Evolutionary conservation across 208 protist genomes (phyloP), one percentile per base, ranked within the genome.

Genomic region (Trypanosoma congolense): DNA sequence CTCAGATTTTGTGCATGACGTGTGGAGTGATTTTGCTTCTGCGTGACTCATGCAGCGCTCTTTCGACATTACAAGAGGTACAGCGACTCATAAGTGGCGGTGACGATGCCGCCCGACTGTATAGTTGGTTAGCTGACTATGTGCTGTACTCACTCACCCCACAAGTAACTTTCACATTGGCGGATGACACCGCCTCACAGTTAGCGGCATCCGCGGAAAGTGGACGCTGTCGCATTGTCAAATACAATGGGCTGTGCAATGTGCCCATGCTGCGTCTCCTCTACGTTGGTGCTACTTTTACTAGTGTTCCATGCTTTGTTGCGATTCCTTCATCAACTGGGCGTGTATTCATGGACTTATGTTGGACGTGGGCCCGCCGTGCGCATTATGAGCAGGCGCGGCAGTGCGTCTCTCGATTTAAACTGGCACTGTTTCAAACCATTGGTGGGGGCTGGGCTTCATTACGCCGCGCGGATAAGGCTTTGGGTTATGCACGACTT

Each of bases 361-460:
- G 66, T 19, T 57, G 65, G 22, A 12, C 44, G 8, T 90, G 65
- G 75, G 74, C 75, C 2, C 40, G 45, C 31, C 44, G 78, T 8
- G 77, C 73, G 6, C 45, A 78, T 33, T 31, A 59, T 10, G 73
- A 80, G 49, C 62, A 76, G 60, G 50, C 56, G 29, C 74, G 77
- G n/a, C 75, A 86, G 61, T 87, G 80, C 65, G 42, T 38, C 9
- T 61, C 55, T 5, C 43, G 53, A 3, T 70, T 67, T 48, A 51
- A 60, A 29, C 82, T 91, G 22, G 83, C 83, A 6, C 50, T 74
- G 46, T 56, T 87, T 26, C 73, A 82, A 51, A 87, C 80, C 1
- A 49, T 87, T 14, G 83, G 83, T 35, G 83, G 83, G 16, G 83
- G 83, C 1, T 91, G 83, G 80, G 83, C 83, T 0, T 87, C 83